Conservation (phyloP, 176 grass and related monocot species). For the Eleusine indica region DNA sequence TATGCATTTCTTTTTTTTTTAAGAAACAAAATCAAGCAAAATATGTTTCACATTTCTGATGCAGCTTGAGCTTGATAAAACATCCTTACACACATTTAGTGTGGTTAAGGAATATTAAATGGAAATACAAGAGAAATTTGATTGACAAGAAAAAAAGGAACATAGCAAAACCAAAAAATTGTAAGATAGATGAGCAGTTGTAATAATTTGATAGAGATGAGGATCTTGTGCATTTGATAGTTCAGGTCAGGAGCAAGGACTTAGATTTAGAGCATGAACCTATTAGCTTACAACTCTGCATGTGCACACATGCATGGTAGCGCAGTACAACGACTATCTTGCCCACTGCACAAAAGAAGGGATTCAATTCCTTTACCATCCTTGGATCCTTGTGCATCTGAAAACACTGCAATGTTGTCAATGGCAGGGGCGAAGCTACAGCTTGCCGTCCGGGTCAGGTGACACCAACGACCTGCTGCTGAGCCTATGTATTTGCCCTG, state of each 20-base stretch:
- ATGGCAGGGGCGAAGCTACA: not conserved
- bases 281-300: not conserved
- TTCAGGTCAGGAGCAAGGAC: not conserved
- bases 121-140: constrained; percentile 12
- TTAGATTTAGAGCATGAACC: not conserved
- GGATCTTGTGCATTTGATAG: not conserved
- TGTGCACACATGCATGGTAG: not conserved
- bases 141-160: not conserved
- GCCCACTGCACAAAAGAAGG: not conserved
- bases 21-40: not conserved
- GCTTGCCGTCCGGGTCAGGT: no score
- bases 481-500: no score
- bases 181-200: not conserved
- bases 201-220: constrained; percentile 1
- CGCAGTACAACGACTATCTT: not conserved
- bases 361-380: not conserved
- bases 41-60: not conserved
- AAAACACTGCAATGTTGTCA: not conserved
- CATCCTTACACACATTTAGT: not conserved
- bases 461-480: no score
- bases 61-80: constrained; percentile 23
- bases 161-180: not conserved
- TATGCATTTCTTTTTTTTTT: not conserved
- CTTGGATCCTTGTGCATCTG: not conserved
- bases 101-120: not conserved